Evolutionary conservation across 352 stramenopile species (phyloP).

Genomic region (Phytophthora nicotianae): DNA sequence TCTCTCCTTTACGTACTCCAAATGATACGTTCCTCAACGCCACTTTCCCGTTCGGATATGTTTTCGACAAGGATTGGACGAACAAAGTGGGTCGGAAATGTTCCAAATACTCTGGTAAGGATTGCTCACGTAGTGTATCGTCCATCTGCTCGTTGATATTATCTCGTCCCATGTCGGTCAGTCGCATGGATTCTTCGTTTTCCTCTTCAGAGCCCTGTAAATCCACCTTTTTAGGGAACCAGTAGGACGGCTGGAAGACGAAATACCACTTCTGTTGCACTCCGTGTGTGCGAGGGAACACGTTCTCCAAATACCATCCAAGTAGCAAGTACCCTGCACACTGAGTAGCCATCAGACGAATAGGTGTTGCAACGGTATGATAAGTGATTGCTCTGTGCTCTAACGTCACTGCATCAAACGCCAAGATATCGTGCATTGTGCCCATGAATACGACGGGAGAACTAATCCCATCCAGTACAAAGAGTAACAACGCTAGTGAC

Average conservation of each 20-base stretch:
- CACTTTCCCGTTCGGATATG: slow-evolving; percentile 76
- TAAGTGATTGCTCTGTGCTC: slow-evolving; percentile 51
- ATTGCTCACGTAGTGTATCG: slow-evolving; percentile 69
- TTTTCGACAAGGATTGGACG: slow-evolving; percentile 64
- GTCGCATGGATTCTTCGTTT: slow-evolving; percentile 20
- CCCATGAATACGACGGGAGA: slow-evolving; percentile 79
- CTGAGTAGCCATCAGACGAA: slow-evolving; percentile 80
- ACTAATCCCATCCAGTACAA: slow-evolving; percentile 57
- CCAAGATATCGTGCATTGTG: slow-evolving; percentile 53
- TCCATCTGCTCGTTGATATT: slow-evolving; percentile 43
- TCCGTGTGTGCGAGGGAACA: slow-evolving; percentile 92
- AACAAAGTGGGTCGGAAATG: slow-evolving; percentile 65
- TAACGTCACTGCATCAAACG: slow-evolving; percentile 50
- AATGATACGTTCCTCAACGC: slow-evolving; percentile 88
- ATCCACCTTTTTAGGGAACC: slow-evolving; percentile 42
- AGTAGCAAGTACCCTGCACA: slow-evolving; percentile 88
- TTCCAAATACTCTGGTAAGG: slow-evolving; percentile 58
- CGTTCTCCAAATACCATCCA: slow-evolving; percentile 94
- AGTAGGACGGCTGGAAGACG: slow-evolving; percentile 85
- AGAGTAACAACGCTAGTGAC: slow-evolving; percentile 35
- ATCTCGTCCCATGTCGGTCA: slow-evolving; percentile 33
- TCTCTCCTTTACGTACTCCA: slow-evolving; percentile 89
- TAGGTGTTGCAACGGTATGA: slow-evolving; percentile 49
- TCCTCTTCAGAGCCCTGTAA: slow-evolving; percentile 21
- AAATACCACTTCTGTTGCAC: slow-evolving; percentile 95